Evolutionary conservation across 83 land plant species (phyloP), one percentile per base, ranked within the genome.

Genomic region (Picea engelmannii): DNA sequence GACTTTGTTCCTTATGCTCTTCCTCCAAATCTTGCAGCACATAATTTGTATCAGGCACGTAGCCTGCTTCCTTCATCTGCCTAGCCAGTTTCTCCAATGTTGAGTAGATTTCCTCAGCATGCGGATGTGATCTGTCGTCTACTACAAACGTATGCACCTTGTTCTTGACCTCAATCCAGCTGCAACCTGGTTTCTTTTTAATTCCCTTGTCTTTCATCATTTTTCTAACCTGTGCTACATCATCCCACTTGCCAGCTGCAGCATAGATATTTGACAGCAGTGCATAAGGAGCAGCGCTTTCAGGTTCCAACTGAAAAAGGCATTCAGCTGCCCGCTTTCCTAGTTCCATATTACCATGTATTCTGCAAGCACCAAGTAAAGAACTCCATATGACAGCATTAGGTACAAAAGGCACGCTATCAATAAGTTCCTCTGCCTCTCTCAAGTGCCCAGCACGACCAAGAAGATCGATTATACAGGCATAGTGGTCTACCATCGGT

Each of bases 391-490:
- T 69, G 8, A 81, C 27, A 27, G 79, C 42, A 67, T 67, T 68
- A 68, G 75, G 77, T 68, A 17, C 74, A 42, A 42, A 62, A 10
- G 82, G 75, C 77, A 69, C 69, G 17, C 47, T 38, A 24, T 44
- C n/a, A 23, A 81, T 25, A 79, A 81, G 62, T 13, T 17, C 18
- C 20, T 35, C 24, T 35, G 79, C 82, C 25, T 81, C 79, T 67
- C 35, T 55, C 27, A 81, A 38, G 20, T 38, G 27, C 17, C 82
- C 82, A 55, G 82, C 74, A 20, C 82, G 77, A 23, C 86, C 86
- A 76, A 76, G 81, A 63, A 76, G n/a, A 66, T 85, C 83, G 52
- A 85, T 83, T 83, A 81, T 76, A 75, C 86, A 85, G 5, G 76
- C 82, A 59, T 81, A 85, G 60, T 85, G 86, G 20, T 85, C 86